Conservation (phyloP, 306 rosid species). For the Ceratonia siliqua region DNA sequence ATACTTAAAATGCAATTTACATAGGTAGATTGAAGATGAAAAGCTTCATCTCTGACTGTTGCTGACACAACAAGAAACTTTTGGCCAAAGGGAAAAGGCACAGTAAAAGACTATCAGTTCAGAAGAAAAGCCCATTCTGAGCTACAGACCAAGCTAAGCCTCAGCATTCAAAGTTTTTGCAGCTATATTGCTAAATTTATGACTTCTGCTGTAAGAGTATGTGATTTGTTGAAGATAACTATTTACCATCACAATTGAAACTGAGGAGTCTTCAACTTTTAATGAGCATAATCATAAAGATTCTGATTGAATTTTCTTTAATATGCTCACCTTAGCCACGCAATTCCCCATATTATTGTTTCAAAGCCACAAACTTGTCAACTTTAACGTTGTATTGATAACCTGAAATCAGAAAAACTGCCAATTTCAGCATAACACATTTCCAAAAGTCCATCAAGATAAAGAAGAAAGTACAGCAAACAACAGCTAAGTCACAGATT, state of each 20-base stretch:
- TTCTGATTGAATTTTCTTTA: background rate
- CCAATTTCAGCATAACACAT: constrained; percentile 23
- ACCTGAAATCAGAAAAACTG: constrained; percentile 43
- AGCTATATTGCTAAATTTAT: background rate
- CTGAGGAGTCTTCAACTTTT: background rate
- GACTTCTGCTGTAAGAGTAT: background rate
- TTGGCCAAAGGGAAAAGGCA: background rate
- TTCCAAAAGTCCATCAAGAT: constrained; percentile 8
- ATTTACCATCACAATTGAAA: background rate
- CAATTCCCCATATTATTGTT: constrained; percentile 75
- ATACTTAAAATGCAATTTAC: constrained; percentile 1
- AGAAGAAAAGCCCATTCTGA: background rate
- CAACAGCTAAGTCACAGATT: constrained; percentile 20
- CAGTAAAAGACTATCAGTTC: constrained; percentile 2
- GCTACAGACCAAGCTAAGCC: background rate
- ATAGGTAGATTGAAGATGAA: constrained; percentile 6
- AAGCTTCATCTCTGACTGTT: background rate
- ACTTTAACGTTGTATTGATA: constrained; percentile 15
- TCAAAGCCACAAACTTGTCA: constrained; percentile 36
- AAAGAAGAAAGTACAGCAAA: constrained; percentile 7
- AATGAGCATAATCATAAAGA: constrained; percentile 10
- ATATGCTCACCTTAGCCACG: constrained; percentile 56
- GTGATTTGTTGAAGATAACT: background rate
- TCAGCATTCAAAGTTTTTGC: background rate
- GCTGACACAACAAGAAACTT: background rate